Base-by-base conservation (phyloP, 805 yeast species). In the Metschnikowia noctiluminum region DNA sequence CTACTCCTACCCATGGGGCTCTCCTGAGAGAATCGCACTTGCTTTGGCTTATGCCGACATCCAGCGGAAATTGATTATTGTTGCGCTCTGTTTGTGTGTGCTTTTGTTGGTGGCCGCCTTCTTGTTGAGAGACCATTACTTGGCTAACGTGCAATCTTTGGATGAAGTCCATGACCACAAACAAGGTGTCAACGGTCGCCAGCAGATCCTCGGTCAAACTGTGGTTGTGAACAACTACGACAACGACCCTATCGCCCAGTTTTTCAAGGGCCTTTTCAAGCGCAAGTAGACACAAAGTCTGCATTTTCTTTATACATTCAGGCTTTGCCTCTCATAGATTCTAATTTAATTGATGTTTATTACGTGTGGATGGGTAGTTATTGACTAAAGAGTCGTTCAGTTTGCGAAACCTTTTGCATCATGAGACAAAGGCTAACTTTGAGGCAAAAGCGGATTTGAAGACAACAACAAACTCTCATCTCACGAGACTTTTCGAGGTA, bases 21-120 rank as follows among this genome's bases (percentile, higher is more conserved):
- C 87, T 1, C 79, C 84, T 14, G 79, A 74, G 50, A 78, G 92
- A 65, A 61, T 60, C 2, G 84, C 79, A 3, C 72, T 82, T 43
- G 85, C 82, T 3, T 64, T 60, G 42, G 77, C 87, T 2, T 86
- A 85, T 62, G 76, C 76, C 49, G 68, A 81, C 48, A 74, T 82
- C 43, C 91, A 85, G 65, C 73, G 74, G 57, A 61, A 81, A 46
- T 77, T 84, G 62, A 74, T 82, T 48, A 72, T 77, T 45, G 77
- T 79, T 31, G 87, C 85, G 26, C 52, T 75, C 27, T 74, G 79
- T 45, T 73, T 85, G 60, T 74, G 81, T 62, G 73, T 78, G 45
- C 80, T 84, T 16, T 66, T 84, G 58, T 57, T 84, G 11, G 53
- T 63, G 13, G 64, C 69, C 35, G 71, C 82, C 0, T 62, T 82